phyloP scores from a whole-genome alignment of 1,139 yeast species.

The Hemisphaericaspora subhashii region DNA sequence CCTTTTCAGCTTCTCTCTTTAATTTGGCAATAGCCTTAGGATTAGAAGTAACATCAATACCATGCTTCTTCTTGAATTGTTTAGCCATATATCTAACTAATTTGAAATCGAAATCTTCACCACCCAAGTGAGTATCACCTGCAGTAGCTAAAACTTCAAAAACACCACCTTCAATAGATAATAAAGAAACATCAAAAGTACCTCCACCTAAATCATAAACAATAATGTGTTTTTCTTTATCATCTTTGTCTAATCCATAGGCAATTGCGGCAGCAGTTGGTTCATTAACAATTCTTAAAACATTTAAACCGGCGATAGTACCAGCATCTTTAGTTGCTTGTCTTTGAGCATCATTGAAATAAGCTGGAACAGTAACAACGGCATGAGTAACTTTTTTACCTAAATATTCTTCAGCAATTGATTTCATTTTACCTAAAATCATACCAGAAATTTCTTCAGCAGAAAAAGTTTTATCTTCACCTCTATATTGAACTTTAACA shows the following conservation, averaged over 20 bases:
- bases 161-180: slow-evolving; percentile 53
- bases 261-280: slow-evolving; percentile 99
- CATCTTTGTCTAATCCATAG: slow-evolving; percentile 86
- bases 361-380: slow-evolving; percentile 96
- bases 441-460: slow-evolving; percentile 92
- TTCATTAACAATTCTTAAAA: slow-evolving; percentile 92
- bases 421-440: slow-evolving; percentile 90
- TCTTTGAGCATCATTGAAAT: slow-evolving; percentile 97
- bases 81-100: slow-evolving; percentile 82
- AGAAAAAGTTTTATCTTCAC: slow-evolving; percentile 69
- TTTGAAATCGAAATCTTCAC: slow-evolving; percentile 95
- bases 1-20: slow-evolving; percentile 96
- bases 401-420: slow-evolving; percentile 87
- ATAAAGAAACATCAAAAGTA: slow-evolving; percentile 53
- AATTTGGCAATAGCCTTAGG: slow-evolving; percentile 82
- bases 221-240: slow-evolving; percentile 49
- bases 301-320: slow-evolving; percentile 92
- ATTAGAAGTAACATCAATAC: slow-evolving; percentile 71
- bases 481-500: slow-evolving; percentile 68
- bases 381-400: slow-evolving; percentile 91
- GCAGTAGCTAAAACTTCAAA: slow-evolving; percentile 54
- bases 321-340: slow-evolving; percentile 99
- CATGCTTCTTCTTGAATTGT: slow-evolving; percentile 85
- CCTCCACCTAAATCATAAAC: slow-evolving; percentile 58
- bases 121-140: slow-evolving; percentile 62